Evolutionary conservation across 1,284 basidiomycete species (phyloP), one percentile per base, ranked within the genome.

Genomic region (Leucoagaricus sp.): DNA sequence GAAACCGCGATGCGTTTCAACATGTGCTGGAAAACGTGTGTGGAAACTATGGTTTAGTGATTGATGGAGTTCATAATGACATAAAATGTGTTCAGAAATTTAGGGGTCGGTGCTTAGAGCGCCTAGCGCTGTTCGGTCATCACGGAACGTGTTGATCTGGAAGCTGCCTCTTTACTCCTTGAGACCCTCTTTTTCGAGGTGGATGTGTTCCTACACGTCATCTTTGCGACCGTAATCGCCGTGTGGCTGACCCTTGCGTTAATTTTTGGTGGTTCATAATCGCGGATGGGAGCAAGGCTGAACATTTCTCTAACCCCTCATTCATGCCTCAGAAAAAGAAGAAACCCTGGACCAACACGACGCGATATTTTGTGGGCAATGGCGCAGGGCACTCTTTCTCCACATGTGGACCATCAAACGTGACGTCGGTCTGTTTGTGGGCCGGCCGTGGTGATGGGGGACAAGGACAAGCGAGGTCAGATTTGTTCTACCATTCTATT

Each of bases 191-290:
- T 42, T 49, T 36, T 26, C 23, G n/a, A 29, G 8, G 12, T n/a
- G n/a, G 38, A 25, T 31, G 54, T 36, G 31, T 29, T 56, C 21
- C 42, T 48, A 38, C 17, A 56, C 54, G 47, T 56, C 48, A 56
- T 25, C 21, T 45, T 28, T 25, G 44, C 12, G 21, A 25, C 48
- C 38, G 47, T 36, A 45, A 50, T 50, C 48, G 33, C 54, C 41
- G 54, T 36, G 29, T 34, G 33, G 29, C 3, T 10, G 31, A 29
- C 49, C 55, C 33, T 51, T 57, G 10, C 5, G 15, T 36, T 10
- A 45, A 45, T 6, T 55, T 48, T 17, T 44, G 31, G 25, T 44
- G 25, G 23, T 28, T 0, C 26, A 46, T 40, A 48, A 34, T 29
- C 12, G 28, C 21, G 15, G 42, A 21, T 34, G 36, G 36, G 9